These are phyloP conservation scores for Dactylonectria estremocensis DNA, from an alignment of 2,329 filamentous ascomycete species.

Conservation along the genomic window DNA sequence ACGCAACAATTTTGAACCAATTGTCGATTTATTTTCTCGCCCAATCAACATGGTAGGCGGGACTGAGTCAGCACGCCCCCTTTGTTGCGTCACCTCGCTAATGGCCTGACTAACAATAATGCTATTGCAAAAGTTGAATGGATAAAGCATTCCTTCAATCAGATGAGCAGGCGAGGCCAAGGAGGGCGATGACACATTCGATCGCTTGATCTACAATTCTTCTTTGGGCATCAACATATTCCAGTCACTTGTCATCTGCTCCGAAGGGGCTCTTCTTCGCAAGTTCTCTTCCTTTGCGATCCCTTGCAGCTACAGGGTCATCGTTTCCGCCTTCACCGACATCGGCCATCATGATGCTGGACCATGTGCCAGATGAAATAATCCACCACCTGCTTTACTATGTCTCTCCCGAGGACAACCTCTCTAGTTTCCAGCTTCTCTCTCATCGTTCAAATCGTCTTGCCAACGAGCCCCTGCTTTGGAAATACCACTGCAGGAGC, in stretches of 20 bases:
- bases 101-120: slow-evolving; percentile 30
- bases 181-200: slow-evolving; percentile 42
- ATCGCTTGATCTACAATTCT: slow-evolving; percentile 37
- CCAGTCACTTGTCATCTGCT: background rate
- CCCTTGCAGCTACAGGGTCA: slow-evolving; percentile 23
- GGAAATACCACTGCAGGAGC: slow-evolving; percentile 81
- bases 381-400: slow-evolving; percentile 83
- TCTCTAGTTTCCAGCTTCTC: slow-evolving; percentile 65
- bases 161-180: slow-evolving; percentile 21
- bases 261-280: background rate
- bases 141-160: slow-evolving; percentile 22
- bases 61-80: slow-evolving; percentile 29
- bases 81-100: slow-evolving; percentile 39
- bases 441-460: slow-evolving; percentile 77
- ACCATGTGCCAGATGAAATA: slow-evolving; percentile 84
- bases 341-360: slow-evolving; percentile 55
- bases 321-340: slow-evolving; percentile 21
- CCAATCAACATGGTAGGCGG: slow-evolving; percentile 21
- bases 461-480: slow-evolving; percentile 81
- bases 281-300: slow-evolving; percentile 9
- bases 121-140: slow-evolving; percentile 3
- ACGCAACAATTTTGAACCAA: slow-evolving; percentile 38
- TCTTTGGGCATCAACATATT: slow-evolving; percentile 3
- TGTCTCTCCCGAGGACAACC: slow-evolving; percentile 69
- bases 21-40: slow-evolving; percentile 8